Percentiles rank a stretch among this genome's conserved stretches.
phyloP scores from a whole-genome alignment of 2,329 filamentous ascomycete genomes.

The Penicillium sp. region DNA sequence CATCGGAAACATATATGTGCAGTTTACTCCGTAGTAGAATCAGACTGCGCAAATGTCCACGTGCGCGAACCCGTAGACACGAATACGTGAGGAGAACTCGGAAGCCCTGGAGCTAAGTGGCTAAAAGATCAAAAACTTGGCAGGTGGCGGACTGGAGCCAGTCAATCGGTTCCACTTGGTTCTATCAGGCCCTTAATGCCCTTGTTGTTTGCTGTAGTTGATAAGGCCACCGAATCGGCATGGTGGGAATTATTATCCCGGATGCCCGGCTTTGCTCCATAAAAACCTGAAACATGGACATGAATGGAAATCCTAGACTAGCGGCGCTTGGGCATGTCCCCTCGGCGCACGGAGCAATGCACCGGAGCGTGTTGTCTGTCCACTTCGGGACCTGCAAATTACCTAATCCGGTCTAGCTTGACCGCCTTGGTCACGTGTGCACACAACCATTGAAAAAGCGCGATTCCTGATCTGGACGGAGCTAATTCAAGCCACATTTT shows the following conservation, averaged over 20 bases:
- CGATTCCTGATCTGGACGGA: not conserved
- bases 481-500: conserved; percentile 7
- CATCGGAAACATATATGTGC: not conserved
- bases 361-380: not conserved
- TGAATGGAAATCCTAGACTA: conserved; percentile 14
- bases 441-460: conserved; percentile 10
- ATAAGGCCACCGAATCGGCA: not conserved
- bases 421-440: conserved; percentile 8
- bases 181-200: not conserved
- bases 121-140: not conserved
- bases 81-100: not conserved
- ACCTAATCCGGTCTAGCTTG: not conserved
- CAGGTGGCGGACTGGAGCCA: not conserved
- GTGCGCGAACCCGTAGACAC: not conserved
- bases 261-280: not conserved
- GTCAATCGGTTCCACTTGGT: not conserved
- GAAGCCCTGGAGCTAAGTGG: not conserved
- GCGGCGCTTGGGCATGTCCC: conserved; percentile 9
- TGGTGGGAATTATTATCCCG: not conserved
- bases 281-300: conserved; percentile 23
- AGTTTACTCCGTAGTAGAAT: not conserved
- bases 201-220: not conserved
- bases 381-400: not conserved
- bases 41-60: not conserved
- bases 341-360: conserved; percentile 13